Conservation (phyloP, 768 basidiomycete species). For the Leccinellum luteum region DNA sequence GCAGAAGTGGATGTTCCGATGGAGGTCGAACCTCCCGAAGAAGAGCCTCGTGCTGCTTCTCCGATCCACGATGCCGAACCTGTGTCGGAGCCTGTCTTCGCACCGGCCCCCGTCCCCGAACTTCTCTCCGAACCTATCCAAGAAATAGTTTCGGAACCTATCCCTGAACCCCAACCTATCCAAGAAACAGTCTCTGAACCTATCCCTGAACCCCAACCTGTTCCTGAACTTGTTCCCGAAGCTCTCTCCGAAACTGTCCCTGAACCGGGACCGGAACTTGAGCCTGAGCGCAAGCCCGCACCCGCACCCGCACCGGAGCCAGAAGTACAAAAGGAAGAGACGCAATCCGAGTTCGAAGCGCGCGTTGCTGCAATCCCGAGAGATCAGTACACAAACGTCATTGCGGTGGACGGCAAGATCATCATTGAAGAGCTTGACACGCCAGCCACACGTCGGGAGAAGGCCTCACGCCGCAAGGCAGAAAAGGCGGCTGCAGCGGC, state of each 20-base stretch:
- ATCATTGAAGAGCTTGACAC: conserved; percentile 75
- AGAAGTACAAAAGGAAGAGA: conserved; percentile 6
- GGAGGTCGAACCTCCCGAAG: conserved; percentile 13
- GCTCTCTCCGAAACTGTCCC: not conserved
- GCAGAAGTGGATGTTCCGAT: conserved; percentile 15
- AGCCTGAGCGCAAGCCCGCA: not conserved
- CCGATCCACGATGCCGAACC: not conserved
- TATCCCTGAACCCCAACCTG: not conserved
- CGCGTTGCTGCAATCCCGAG: conserved; percentile 27
- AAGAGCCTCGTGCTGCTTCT: not conserved
- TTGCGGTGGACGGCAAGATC: conserved; percentile 45
- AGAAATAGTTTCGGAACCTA: not conserved
- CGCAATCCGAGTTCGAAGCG: conserved; percentile 21
- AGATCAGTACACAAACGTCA: conserved; percentile 31
- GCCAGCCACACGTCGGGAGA: conserved; percentile 62
- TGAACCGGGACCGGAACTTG: not conserved
- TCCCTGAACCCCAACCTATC: not conserved
- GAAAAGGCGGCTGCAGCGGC: conserved; percentile 32
- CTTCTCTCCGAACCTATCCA: not conserved
- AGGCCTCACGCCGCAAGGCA: conserved; percentile 47
- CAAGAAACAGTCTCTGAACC: no score
- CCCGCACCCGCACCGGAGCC: not conserved
- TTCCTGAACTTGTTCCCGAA: not conserved
- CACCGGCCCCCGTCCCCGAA: not conserved
- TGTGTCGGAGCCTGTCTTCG: not conserved